Evolutionary conservation across 805 yeast species (phyloP), one percentile per base, ranked within the genome.

Genomic region (Priceomyces melissophilus): DNA sequence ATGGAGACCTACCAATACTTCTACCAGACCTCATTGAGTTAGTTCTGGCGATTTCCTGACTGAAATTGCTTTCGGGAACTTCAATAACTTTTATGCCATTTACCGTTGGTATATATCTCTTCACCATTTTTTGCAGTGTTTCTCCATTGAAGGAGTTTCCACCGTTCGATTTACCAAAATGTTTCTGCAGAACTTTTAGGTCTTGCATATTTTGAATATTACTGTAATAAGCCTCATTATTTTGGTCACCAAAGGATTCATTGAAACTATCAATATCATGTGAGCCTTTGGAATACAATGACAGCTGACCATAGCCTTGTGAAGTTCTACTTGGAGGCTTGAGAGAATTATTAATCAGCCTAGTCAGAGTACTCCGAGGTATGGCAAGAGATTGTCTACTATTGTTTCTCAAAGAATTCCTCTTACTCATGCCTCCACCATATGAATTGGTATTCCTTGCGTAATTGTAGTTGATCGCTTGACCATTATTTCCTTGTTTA

Each of bases 41-140:
- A 39, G 59, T 57, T 37, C 75, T 51, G 1, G 68, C 65, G 11
- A 70, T 55, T 41, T 69, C 73, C 43, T 60, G 55, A 37, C 65
- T 55, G 42, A 63, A 54, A 30, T 58, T 52, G 10, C 71, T 73
- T 42, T 65, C 73, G 0, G 88, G 86, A 3, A 84, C 89, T 49
- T 84, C 90, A 3, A 84, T 67, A 8, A 82, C 71, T 37, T 81
- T 75, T 41, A 84, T 69, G 10, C 93, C 93, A 50, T 78, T 72
- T 3, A 86, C 81, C 2, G 88, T 82, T 2, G 93, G 91, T 35
- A 84, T 72, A 62, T 84, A 84, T 47, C 78, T 82, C 48, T 81
- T 82, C 8, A 83, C 75, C 63, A 76, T 82, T 40, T 66, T 75
- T 10, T 53, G 60, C 12, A 41, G 13, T 39, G 10, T 26, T n/a